Conservation (phyloP, 2,329 filamentous ascomycete genomes). For the Paecilomyces sp. region DNA sequence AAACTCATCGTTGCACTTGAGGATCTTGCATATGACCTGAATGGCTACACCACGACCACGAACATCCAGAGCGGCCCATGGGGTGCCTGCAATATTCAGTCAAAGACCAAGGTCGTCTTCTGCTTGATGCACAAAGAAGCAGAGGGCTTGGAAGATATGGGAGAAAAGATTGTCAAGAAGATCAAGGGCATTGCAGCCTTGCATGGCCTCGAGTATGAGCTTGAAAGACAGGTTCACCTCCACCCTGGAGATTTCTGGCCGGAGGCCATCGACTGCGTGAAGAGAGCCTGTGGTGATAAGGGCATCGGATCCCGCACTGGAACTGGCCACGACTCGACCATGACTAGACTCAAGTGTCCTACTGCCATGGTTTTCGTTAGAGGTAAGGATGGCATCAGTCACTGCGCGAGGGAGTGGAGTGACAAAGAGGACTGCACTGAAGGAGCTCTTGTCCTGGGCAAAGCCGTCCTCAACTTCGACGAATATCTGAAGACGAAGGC, state of each 20-base stretch:
- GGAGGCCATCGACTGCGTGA: conserved; percentile 16
- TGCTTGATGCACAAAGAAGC: conserved; percentile 19
- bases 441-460: conserved; percentile 15
- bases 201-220: conserved; percentile 13
- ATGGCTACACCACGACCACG: conserved; percentile 19
- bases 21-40: conserved; percentile 6
- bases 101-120: conserved; percentile 14
- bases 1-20: conserved; percentile 7
- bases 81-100: conserved; percentile 22
- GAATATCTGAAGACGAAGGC: conserved; percentile 13
- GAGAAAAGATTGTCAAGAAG: conserved; percentile 9
- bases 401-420: conserved; percentile 16
- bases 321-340: conserved; percentile 19
- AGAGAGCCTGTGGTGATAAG: conserved; percentile 14
- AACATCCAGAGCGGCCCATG: conserved; percentile 13
- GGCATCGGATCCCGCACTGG: conserved; percentile 13
- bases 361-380: conserved; percentile 20
- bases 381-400: conserved; percentile 14
- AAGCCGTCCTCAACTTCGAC: conserved; percentile 20
- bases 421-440: conserved; percentile 16
- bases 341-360: conserved; percentile 14
- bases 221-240: conserved; percentile 12
- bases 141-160: conserved; percentile 15
- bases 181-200: conserved; percentile 9
- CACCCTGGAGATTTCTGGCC: conserved; percentile 15